These are phyloP conservation scores for Naganishia sp. DNA, from an alignment of 1,284 basidiomycete genomes.

Conservation along the genomic window DNA sequence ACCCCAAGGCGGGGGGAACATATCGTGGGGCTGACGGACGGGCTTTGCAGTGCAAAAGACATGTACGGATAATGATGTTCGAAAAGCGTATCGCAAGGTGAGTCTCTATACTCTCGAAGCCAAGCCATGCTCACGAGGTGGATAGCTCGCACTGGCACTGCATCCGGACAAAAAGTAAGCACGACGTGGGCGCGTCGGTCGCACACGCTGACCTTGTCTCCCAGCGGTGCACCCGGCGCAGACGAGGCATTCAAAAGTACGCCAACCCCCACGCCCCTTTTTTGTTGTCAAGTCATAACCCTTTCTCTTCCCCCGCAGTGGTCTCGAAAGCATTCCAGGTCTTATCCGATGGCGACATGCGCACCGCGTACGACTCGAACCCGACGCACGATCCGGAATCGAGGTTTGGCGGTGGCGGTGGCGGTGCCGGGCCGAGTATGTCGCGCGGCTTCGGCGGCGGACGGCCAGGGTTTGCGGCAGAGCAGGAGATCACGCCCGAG, in stretches of 20 bases:
- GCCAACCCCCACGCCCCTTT: conserved; percentile 45
- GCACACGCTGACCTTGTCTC: conserved; percentile 28
- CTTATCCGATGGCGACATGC: conserved; percentile 87
- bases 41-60: conserved; percentile 65
- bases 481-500: conserved; percentile 88
- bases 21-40: background rate
- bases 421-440: conserved; percentile 52
- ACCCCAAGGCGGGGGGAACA: too few relatives aligned
- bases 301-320: conserved; percentile 61
- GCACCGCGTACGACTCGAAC: conserved; percentile 86
- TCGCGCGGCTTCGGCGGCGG: conserved; percentile 44
- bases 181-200: background rate
- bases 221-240: conserved; percentile 82
- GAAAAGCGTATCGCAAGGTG: conserved; percentile 97
- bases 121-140: conserved; percentile 2
- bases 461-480: conserved; percentile 58
- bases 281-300: background rate
- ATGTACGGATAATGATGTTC: conserved; percentile 86
- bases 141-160: conserved; percentile 81
- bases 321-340: conserved; percentile 98
- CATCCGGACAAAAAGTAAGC: conserved; percentile 90
- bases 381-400: conserved; percentile 82
- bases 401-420: conserved; percentile 65
- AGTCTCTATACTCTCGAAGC: conserved; percentile 36
- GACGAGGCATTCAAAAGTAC: conserved; percentile 98